phyloP scores from a whole-genome alignment of 768 basidiomycete species.

The Amanita phalloides region DNA sequence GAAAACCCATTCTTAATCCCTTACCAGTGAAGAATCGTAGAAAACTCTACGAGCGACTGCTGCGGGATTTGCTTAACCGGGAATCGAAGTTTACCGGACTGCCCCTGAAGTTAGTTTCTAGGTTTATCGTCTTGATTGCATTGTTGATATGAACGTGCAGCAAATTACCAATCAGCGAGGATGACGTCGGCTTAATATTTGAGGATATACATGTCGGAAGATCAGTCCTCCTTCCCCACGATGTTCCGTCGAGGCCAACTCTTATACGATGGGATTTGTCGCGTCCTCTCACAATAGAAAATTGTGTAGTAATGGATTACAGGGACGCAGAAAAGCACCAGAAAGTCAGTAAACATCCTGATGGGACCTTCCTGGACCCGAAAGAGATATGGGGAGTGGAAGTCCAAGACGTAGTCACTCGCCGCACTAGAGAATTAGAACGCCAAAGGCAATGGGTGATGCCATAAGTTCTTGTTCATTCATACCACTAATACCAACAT shows the following conservation, averaged over 20 bases:
- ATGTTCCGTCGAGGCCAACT: conserved; percentile 60
- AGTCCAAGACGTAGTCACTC: conserved; percentile 44
- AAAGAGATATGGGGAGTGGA: conserved; percentile 65
- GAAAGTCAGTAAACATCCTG: conserved; percentile 26
- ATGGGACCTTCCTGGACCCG: conserved; percentile 21
- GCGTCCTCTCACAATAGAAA: conserved; percentile 57
- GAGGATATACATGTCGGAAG: conserved; percentile 82
- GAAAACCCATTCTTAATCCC: conserved; percentile 74
- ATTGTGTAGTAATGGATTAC: conserved; percentile 77
- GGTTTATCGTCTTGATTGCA: not conserved
- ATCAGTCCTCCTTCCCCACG: conserved; percentile 68
- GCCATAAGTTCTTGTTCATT: conserved; percentile 7
- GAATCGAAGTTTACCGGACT: conserved; percentile 61
- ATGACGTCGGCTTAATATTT: conserved; percentile 75
- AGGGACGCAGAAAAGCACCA: conserved; percentile 64
- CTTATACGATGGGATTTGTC: conserved; percentile 74
- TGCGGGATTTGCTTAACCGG: conserved; percentile 63
- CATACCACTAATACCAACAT: no score
- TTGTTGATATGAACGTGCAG: conserved; percentile 22
- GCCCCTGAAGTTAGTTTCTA: conserved; percentile 42
- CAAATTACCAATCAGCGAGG: conserved; percentile 68
- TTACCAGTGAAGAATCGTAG: conserved; percentile 77
- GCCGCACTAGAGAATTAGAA: conserved; percentile 48
- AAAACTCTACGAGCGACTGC: conserved; percentile 74
- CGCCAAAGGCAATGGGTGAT: conserved; percentile 44